These are phyloP conservation scores for Globisporangium yorkense DNA, from an alignment of 352 stramenopile species.

Conservation along the genomic window DNA sequence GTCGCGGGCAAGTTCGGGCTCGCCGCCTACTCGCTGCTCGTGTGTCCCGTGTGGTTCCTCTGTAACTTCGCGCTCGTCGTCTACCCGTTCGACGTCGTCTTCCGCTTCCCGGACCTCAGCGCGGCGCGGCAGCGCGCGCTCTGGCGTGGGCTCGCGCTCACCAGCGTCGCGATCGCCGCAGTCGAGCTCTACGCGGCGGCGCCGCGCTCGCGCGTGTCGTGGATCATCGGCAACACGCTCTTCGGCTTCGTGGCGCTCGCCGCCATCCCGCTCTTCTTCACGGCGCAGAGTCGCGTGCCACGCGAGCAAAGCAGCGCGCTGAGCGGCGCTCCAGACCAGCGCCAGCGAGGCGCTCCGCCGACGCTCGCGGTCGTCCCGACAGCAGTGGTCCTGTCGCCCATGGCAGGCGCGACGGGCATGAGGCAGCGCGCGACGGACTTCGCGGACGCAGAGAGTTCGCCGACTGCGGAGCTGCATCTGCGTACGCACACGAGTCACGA, in stretches of 20 bases:
- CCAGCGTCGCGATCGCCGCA: conserved; percentile 41
- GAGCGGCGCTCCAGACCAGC: conserved; percentile 3
- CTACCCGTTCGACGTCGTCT: conserved; percentile 74
- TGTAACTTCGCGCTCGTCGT: conserved; percentile 64
- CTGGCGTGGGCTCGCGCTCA: conserved; percentile 42
- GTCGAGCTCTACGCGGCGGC: conserved; percentile 71
- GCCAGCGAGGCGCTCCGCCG: too few relatives aligned
- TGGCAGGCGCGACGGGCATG: not conserved
- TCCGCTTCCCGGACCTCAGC: conserved; percentile 48
- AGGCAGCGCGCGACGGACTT: conserved; percentile 14
- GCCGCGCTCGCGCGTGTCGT: conserved; percentile 44
- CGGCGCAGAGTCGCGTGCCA: conserved; percentile 39
- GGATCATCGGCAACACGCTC: conserved; percentile 76
- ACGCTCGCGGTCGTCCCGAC: not conserved
- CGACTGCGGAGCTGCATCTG: not conserved
- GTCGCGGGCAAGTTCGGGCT: conserved; percentile 61
- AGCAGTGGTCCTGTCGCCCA: not conserved
- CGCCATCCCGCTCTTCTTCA: conserved; percentile 69
- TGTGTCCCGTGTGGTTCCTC: conserved; percentile 75
- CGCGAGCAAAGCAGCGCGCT: conserved; percentile 48
- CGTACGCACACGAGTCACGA: not conserved
- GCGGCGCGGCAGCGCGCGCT: conserved; percentile 23
- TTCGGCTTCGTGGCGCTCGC: conserved; percentile 66
- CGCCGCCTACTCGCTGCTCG: conserved; percentile 57
- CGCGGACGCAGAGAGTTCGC: not conserved